Base-by-base conservation (phyloP, 2,329 filamentous ascomycete species). In the Claviceps spartinae region DNA sequence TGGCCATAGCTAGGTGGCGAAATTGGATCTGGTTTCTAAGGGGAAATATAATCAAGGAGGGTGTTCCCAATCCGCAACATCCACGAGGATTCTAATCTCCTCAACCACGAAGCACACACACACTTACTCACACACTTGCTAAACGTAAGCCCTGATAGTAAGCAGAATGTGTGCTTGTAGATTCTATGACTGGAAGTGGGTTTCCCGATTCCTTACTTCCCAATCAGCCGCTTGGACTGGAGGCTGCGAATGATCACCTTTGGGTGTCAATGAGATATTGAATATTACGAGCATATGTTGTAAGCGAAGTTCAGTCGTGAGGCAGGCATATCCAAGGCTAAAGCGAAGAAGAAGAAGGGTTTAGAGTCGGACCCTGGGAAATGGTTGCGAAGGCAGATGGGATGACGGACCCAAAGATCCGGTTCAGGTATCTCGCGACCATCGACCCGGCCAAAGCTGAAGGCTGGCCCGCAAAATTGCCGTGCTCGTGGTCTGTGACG, bases 1-100 rank as follows among this genome's bases (percentile, higher is more conserved):
- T 76, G 58, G 74, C 70, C 76, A 79, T 78, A 67, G 64, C 52
- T 65, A 63, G 64, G 61, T 59, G 60, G 64, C 61, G 65, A 69
- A 65, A 64, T 70, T 66, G 67, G 68, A 69, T 66, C 65, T 62
- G 55, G 40, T 22, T 49, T 22, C 40, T 30, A 22, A 37, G 45
- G 41, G 34, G 42, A 38, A 38, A 26, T 37, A 38, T 34, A 46
- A 50, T 20, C 37, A 41, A 52, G 30, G 42, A 40, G 47, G 36
- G 45, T 49, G 43, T 30, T 47, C 50, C n/a, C 45, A 47, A 40
- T 41, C 48, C 41, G 51, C 48, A 34, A 50, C 51, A 41, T 42
- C 20, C 18, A 30, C 44, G 42, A 45, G 36, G 37, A 46, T 20
- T 45, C 51, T 11, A 42, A 53, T 51, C 47, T 54, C 50, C 48